A percentile compares a stretch with the other conserved stretches of the same genome.
These are phyloP conservation scores for Aureobasidium melanogenum DNA, from an alignment of 2,329 filamentous ascomycete genomes.

Conservation along the genomic window DNA sequence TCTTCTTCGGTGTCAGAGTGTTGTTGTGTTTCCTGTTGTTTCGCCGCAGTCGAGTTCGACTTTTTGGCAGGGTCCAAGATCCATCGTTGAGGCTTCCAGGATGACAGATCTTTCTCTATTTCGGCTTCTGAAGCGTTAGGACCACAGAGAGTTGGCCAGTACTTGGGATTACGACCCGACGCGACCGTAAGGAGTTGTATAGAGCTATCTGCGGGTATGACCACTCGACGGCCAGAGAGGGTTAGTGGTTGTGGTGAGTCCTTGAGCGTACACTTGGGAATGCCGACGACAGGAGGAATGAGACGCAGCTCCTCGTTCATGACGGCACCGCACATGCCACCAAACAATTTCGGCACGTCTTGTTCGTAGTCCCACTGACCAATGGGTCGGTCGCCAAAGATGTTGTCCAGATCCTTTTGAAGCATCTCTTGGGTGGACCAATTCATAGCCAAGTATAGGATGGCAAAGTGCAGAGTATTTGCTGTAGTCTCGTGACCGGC, in stretches of 20 bases:
- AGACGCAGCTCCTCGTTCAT: conserved; percentile 71
- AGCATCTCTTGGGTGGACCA: conserved; percentile 55
- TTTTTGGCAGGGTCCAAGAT: conserved; percentile 33
- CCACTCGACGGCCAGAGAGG: conserved; percentile 49
- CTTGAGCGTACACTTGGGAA: conserved; percentile 55
- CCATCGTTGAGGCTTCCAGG: conserved; percentile 68
- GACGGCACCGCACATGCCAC: conserved; percentile 62
- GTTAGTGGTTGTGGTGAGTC: conserved; percentile 46
- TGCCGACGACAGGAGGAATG: conserved; percentile 60
- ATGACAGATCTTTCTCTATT: conserved; percentile 49
- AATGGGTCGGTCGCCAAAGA: conserved; percentile 51
- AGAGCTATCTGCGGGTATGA: conserved; percentile 48
- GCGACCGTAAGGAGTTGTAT: conserved; percentile 50
- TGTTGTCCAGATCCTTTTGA: conserved; percentile 59
- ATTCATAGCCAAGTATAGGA: conserved; percentile 59
- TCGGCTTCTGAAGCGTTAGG: conserved; percentile 19
- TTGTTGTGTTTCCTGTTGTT: conserved; percentile 26
- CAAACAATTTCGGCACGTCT: conserved; percentile 56
- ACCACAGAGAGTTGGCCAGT: conserved; percentile 49
- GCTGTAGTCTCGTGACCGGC: conserved; percentile 78
- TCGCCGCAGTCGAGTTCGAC: conserved; percentile 20
- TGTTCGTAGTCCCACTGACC: conserved; percentile 63
- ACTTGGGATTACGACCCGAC: conserved; percentile 59
- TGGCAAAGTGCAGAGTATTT: conserved; percentile 62
- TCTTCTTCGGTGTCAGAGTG: conserved; percentile 39